Conservation (phyloP, 1,284 basidiomycete species). For the Vanrija sp. region DNA sequence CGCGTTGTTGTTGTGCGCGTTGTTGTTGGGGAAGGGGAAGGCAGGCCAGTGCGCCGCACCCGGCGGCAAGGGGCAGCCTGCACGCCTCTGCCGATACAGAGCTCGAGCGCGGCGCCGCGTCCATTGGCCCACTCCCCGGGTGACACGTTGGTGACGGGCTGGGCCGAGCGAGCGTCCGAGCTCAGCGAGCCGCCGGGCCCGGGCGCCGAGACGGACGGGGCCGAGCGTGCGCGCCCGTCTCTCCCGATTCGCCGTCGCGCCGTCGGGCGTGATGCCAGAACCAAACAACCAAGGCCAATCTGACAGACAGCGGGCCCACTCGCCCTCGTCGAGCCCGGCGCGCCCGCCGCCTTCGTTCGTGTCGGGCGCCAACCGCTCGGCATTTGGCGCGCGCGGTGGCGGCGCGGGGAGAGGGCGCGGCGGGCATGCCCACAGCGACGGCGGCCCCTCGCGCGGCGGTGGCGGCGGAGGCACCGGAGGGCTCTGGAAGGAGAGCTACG, state of each 20-base stretch:
- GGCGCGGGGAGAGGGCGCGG: conserved; percentile 4
- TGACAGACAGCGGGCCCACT: not conserved
- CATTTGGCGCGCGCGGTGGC: conserved; percentile 1
- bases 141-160: too few species aligned
- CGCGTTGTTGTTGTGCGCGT: not conserved
- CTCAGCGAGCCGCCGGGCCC: not conserved
- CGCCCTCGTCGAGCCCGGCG: too few species aligned
- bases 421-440: conserved; percentile 3
- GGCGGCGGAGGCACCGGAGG: not conserved
- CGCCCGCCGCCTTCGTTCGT: too few species aligned
- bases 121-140: too few species aligned
- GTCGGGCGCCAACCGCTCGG: not conserved
- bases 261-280: not conserved
- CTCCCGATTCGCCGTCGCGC: not conserved
- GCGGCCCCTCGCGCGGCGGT: conserved; percentile 2
- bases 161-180: too few species aligned
- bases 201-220: too few species aligned
- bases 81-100: too few species aligned
- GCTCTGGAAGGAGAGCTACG: conserved; percentile 33
- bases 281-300: not conserved
- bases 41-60: too few species aligned
- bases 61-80: too few species aligned
- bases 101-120: too few species aligned
- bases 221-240: too few species aligned
- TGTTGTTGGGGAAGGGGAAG: too few species aligned